Evolutionary conservation across 2,329 filamentous ascomycete genomes (phyloP).

Genomic region (Aspergillus neotritici): DNA sequence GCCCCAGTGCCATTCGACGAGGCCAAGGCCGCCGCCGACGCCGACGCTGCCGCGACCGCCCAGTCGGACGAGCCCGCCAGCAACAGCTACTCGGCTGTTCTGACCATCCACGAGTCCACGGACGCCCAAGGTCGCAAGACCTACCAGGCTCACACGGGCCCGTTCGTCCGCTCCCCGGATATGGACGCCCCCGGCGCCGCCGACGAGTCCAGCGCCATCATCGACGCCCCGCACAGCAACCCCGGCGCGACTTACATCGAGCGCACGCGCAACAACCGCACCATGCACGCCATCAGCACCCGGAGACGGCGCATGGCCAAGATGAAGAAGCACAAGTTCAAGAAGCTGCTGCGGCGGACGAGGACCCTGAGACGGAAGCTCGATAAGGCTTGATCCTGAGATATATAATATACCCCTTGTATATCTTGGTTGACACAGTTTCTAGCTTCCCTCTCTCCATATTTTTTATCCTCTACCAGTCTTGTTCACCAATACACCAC

Average conservation of each 20-base stretch:
- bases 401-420: constrained; percentile 2
- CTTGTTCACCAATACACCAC: neutral
- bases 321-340: constrained; percentile 99
- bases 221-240: constrained; percentile 54
- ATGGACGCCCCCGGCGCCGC: constrained; percentile 33
- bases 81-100: constrained; percentile 44
- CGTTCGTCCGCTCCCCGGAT: constrained; percentile 40
- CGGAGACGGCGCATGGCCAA: constrained; percentile 87
- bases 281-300: constrained; percentile 81
- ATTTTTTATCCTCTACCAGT: constrained; percentile 2
- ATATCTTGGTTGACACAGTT: too few species aligned
- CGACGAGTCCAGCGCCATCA: constrained; percentile 21
- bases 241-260: constrained; percentile 54
- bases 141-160: constrained; percentile 48
- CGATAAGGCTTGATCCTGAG: constrained; percentile 50
- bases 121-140: constrained; percentile 46
- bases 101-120: constrained; percentile 50
- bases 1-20: constrained; percentile 59
- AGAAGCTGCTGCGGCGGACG: constrained; percentile 95
- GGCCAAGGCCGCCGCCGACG: constrained; percentile 30
- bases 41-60: constrained; percentile 26
- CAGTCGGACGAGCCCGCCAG: constrained; percentile 41
- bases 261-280: constrained; percentile 54
- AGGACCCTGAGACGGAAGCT: constrained; percentile 82
- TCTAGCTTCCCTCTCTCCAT: constrained; percentile 9